A percentile compares a stretch with the other conserved stretches of the same genome.
Evolutionary conservation across 331 rosid species (phyloP).

Genomic region (Quercus lobata): DNA sequence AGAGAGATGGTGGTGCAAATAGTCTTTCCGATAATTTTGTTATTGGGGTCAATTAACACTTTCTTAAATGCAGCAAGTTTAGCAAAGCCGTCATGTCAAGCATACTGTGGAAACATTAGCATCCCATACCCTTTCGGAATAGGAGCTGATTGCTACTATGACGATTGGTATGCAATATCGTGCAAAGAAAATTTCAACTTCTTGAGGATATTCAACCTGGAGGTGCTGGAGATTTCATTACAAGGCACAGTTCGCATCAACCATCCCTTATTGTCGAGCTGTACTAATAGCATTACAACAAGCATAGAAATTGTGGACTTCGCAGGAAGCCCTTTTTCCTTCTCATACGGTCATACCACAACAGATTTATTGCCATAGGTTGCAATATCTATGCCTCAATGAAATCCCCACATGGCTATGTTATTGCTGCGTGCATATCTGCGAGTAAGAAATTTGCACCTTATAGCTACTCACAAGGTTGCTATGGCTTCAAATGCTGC

Average conservation of each 20-base stretch:
- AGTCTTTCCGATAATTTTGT: no score
- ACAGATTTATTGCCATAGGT: not conserved
- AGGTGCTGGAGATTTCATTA: not conserved
- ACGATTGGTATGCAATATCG: not conserved
- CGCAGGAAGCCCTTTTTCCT: not conserved
- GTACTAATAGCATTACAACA: not conserved
- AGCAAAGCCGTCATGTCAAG: no score
- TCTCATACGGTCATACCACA: not conserved
- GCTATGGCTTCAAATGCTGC: not conserved
- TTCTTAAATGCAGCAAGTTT: no score
- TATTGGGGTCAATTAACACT: no score
- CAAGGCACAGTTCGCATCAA: not conserved
- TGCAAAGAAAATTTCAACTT: accelerated
- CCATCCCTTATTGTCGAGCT: not conserved
- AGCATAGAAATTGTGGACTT: not conserved
- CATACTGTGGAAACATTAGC: no score
- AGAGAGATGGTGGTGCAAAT: no score
- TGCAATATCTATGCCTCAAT: not conserved
- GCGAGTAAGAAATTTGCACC: no score
- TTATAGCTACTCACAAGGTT: not conserved
- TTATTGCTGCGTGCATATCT: not conserved
- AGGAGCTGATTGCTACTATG: not conserved
- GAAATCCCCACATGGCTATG: not conserved
- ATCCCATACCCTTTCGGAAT: no score
- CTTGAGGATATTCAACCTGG: not conserved